These are phyloP conservation scores for Monosiga brevicollis DNA, from an alignment of 78 protist species.

Conservation along the genomic window DNA sequence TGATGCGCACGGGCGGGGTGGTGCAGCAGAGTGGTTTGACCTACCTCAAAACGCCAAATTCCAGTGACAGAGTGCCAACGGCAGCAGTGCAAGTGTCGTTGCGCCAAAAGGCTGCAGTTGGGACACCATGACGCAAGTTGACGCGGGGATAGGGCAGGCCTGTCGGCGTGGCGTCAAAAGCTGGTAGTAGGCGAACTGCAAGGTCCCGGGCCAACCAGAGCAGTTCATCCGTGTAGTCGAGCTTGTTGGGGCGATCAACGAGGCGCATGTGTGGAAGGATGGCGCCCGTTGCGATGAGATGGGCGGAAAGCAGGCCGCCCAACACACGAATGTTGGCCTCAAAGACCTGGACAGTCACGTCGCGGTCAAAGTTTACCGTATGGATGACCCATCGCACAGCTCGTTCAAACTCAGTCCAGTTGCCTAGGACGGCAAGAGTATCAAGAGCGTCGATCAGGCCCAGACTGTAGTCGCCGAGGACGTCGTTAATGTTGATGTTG, in stretches of 20 bases:
- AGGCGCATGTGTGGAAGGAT: conserved; percentile 7
- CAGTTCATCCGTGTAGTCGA: conserved; percentile 48
- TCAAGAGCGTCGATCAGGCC: conserved; percentile 38
- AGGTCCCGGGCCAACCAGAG: conserved; percentile 62
- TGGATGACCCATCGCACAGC: conserved; percentile 34
- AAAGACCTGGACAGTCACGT: conserved; percentile 77
- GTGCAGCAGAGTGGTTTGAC: too few relatives aligned
- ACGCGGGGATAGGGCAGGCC: conserved; percentile 87
- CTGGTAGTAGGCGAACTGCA: conserved; percentile 64
- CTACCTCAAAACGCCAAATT: conserved; percentile 49
- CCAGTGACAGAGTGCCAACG: conserved; percentile 77
- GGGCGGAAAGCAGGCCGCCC: conserved; percentile 63
- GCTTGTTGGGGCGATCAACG: background rate
- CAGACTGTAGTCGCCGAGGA: background rate
- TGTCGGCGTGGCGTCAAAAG: conserved; percentile 74
- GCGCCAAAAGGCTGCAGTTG: conserved; percentile 1
- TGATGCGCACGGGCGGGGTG: too few relatives aligned
- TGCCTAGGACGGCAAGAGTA: conserved; percentile 46
- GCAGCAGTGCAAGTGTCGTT: conserved; percentile 70
- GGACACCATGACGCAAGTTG: conserved; percentile 69
- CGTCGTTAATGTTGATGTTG: background rate
- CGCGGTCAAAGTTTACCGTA: conserved; percentile 40
- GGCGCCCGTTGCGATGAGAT: background rate
- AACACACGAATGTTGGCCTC: conserved; percentile 84
- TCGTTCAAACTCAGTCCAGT: conserved; percentile 36